These are phyloP conservation scores for Penicillium aurantiogriseum DNA, from an alignment of 2,329 filamentous ascomycete species.

Conservation along the genomic window DNA sequence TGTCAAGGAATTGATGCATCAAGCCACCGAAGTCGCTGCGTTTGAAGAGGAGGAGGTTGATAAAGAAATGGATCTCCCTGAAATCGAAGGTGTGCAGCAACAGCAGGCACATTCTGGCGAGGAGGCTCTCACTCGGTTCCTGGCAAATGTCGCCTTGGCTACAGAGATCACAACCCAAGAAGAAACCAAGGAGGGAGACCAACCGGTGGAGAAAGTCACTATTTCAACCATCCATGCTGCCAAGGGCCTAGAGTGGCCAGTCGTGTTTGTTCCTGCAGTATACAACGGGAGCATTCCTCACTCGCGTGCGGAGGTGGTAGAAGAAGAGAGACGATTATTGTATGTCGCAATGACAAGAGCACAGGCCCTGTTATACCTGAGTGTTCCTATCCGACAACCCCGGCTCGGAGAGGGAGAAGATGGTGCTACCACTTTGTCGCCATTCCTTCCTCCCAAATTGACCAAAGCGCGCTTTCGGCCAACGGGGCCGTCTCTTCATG, in stretches of 20 bases:
- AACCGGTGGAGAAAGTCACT: slow-evolving; percentile 63
- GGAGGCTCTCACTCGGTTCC: slow-evolving; percentile 71
- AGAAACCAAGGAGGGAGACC: slow-evolving; percentile 57
- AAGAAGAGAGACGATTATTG: slow-evolving; percentile 83
- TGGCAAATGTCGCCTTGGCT: slow-evolving; percentile 87
- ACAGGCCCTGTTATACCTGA: slow-evolving; percentile 80
- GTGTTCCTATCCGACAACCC: slow-evolving; percentile 69
- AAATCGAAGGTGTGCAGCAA: slow-evolving; percentile 71
- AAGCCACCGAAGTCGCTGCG: slow-evolving; percentile 69
- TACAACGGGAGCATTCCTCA: slow-evolving; percentile 92
- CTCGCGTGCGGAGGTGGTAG: slow-evolving; percentile 75
- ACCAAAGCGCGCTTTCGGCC: slow-evolving; percentile 56
- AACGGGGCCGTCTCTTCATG: slow-evolving; percentile 68
- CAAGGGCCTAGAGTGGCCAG: slow-evolving; percentile 94
- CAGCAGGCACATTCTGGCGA: slow-evolving; percentile 49
- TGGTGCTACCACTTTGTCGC: slow-evolving; percentile 65
- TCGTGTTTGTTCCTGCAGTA: slow-evolving; percentile 87
- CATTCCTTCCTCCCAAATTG: slow-evolving; percentile 63
- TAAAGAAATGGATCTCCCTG: slow-evolving; percentile 56
- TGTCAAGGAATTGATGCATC: slow-evolving; percentile 78
- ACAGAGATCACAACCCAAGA: slow-evolving; percentile 61
- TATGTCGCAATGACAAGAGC: slow-evolving; percentile 98
- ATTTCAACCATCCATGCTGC: slow-evolving; percentile 96
- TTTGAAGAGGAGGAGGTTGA: slow-evolving; percentile 55
- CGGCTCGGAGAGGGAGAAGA: slow-evolving; percentile 48